phyloP scores from a whole-genome alignment of 768 basidiomycete species.

The Tulasnella sp. region DNA sequence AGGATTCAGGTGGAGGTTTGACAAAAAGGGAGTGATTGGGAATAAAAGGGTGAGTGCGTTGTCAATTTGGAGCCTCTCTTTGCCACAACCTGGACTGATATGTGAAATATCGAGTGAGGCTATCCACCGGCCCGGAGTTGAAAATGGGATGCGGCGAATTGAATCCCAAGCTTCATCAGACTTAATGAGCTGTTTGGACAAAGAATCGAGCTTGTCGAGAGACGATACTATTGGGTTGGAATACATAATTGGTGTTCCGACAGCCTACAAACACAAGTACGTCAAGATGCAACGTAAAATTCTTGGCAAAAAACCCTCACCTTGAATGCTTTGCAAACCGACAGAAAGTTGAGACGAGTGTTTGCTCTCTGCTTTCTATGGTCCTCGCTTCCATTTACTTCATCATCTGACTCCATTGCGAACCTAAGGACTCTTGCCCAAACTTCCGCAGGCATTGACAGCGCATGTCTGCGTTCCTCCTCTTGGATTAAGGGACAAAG shows the following conservation, averaged over 20 bases:
- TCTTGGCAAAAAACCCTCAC: conserved; percentile 24
- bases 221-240: conserved; percentile 36
- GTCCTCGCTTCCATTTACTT: background rate
- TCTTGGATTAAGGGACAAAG: conserved; percentile 9
- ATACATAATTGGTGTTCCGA: conserved; percentile 56
- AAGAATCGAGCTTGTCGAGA: conserved; percentile 37
- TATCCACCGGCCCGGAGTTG: conserved; percentile 80
- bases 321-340: conserved; percentile 32
- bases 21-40: conserved; percentile 52
- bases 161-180: conserved; percentile 81
- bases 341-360: conserved; percentile 24
- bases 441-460: conserved; percentile 15
- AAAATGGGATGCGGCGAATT: conserved; percentile 73
- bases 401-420: conserved; percentile 1
- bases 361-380: background rate
- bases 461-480: conserved; percentile 10
- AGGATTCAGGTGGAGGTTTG: conserved; percentile 40
- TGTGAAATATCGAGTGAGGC: conserved; percentile 57
- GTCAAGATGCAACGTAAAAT: conserved; percentile 23
- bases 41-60: conserved; percentile 50
- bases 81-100: conserved; percentile 33
- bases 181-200: conserved; percentile 41
- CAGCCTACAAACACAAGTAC: conserved; percentile 34
- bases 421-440: conserved; percentile 14
- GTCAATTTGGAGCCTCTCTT: conserved; percentile 45